Base-by-base conservation (phyloP, 2,329 filamentous ascomycete species). In the Ilyonectria mors-panacis region DNA sequence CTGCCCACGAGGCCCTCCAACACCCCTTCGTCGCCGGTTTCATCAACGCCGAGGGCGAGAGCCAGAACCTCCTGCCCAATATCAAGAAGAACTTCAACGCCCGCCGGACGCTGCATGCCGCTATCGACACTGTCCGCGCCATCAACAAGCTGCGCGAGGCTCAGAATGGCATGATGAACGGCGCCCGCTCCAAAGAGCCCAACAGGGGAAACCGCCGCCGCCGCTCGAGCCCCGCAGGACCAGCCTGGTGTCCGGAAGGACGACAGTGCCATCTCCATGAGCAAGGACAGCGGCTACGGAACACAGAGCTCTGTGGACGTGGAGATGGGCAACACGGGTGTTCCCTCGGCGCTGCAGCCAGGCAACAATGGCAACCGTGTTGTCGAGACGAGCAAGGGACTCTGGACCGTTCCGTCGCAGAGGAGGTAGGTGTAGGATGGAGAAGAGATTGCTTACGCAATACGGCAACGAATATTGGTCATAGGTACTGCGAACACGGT, bases 11-110 rank as follows among this genome's bases (percentile, higher is more conserved):
- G 77, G 90, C 90, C 28, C 85, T 92, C 35, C 87, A 88, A 70
- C 90, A 92, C 74, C 85, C 89, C 44, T 92, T 92, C 79, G 86
- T 92, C 15, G 85, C 88, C 7, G 87, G 86, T 62, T 86, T 83
- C 75, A 82, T 85, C 42, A 78, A 81, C 37, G 78, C 80, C 48
- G 84, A 85, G 66, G 86, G 80, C 69, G 81, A 78, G 56, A 87
- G 87, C 75, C 85, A 88, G 79, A 91, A 92, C 82, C 81, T 92
- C 70, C 81, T 92, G 68, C 90, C 90, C 9, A 89, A 88, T 7
- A 89, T 92, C 78, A 91, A 92, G 86, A 92, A 92, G 87, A 92
- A 92, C 83, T 92, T 92, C 82, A 92, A 92, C 75, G 90, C 90
- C 47, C 85, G 90, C 64, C 85, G 90, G 75, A 92, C 90, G 30